phyloP scores from a whole-genome alignment of 176 grass and related monocot genomes.

The Dendrocalamus sinicus region DNA sequence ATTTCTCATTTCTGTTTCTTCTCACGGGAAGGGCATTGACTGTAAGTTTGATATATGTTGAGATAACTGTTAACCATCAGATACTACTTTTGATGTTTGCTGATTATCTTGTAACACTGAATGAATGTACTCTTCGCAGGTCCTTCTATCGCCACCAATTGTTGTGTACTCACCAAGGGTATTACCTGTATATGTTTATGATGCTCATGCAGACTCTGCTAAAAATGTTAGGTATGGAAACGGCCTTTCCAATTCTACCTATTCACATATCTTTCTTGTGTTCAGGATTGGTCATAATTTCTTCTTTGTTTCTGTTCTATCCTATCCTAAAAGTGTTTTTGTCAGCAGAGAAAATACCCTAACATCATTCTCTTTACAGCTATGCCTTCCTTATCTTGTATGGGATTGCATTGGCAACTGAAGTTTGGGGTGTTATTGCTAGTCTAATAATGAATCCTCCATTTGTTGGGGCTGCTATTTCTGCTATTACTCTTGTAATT shows the following conservation, averaged over 20 bases:
- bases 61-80: constrained; percentile 26
- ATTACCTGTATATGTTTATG: constrained; percentile 97
- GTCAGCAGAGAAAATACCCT: constrained; percentile 39
- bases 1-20: constrained; percentile 99
- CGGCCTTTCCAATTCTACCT: constrained; percentile 24
- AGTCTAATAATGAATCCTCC: constrained; percentile 89
- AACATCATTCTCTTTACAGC: constrained; percentile 57
- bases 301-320: constrained; percentile 41
- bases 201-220: constrained; percentile 99
- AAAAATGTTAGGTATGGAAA: constrained; percentile 94
- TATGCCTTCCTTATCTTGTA: constrained; percentile 94
- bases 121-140: constrained; percentile 58
- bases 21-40: constrained; percentile 96
- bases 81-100: constrained; percentile 26
- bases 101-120: constrained; percentile 18
- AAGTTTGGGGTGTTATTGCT: constrained; percentile 97
- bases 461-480: constrained; percentile 87
- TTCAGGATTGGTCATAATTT: constrained; percentile 21
- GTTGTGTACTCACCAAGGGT: constrained; percentile 98
- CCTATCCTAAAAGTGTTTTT: constrained; percentile 30
- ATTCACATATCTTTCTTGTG: constrained; percentile 21
- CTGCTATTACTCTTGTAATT: constrained; percentile 89
- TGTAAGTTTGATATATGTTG: constrained; percentile 69
- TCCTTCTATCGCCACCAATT: constrained; percentile 94
- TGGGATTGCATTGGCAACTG: constrained; percentile 86